Conservation (phyloP, 2,329 filamentous ascomycete species). For the Intubia oerlemansii region DNA sequence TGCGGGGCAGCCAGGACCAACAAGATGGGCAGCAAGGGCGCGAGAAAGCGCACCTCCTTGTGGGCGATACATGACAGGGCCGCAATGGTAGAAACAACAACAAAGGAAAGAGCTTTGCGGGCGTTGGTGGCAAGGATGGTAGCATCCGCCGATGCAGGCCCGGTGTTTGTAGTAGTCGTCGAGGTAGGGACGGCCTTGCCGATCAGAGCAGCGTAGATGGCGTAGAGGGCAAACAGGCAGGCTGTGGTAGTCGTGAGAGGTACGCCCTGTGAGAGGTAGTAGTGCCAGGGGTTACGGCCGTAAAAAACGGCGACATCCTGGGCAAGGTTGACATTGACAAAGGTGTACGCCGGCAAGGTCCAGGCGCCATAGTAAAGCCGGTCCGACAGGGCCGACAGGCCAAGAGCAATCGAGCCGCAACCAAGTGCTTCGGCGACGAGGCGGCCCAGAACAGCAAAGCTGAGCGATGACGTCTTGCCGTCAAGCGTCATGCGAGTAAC, state of each 20-base stretch:
- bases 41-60: conserved; percentile 95
- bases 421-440: conserved; percentile 41
- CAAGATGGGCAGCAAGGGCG: conserved; percentile 72
- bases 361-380: conserved; percentile 62
- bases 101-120: conserved; percentile 31
- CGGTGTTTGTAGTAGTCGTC: too few relatives aligned
- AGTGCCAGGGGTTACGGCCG: conserved; percentile 74
- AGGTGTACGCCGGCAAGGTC: conserved; percentile 76
- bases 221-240: conserved; percentile 52
- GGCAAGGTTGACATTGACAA: conserved; percentile 76
- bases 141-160: too few relatives aligned
- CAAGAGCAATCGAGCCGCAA: conserved; percentile 41
- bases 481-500: conserved; percentile 21
- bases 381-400: conserved; percentile 45
- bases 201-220: conserved; percentile 29
- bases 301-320: conserved; percentile 85
- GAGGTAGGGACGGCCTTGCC: conserved; percentile 11
- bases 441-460: conserved; percentile 21
- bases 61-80: conserved; percentile 64
- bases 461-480: conserved; percentile 17
- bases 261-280: conserved; percentile 78
- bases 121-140: conserved; percentile 19
- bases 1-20: conserved; percentile 58
- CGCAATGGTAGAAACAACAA: conserved; percentile 35
- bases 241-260: conserved; percentile 70